These are phyloP conservation scores for Suhomyces sp. DNA, from an alignment of 805 yeast genomes.

Conservation along the genomic window DNA sequence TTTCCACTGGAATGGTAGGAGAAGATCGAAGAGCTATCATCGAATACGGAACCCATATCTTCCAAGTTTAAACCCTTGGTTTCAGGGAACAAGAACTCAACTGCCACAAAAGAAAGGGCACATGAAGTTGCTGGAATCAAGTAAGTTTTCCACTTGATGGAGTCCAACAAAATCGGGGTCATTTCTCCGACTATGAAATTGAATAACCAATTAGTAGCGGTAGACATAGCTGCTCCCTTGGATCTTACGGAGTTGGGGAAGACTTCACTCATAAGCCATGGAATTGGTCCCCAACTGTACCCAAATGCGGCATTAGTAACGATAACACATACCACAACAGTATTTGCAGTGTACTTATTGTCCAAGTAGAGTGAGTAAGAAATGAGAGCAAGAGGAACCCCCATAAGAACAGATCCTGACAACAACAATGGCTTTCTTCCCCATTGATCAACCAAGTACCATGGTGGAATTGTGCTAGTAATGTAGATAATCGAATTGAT, in stretches of 20 bases:
- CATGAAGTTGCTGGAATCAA: conserved; percentile 80
- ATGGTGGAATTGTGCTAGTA: conserved; percentile 76
- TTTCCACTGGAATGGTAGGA: conserved; percentile 38
- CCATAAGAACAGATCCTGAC: conserved; percentile 80
- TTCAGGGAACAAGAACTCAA: conserved; percentile 77
- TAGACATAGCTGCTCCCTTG: conserved; percentile 85
- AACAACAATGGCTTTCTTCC: conserved; percentile 85
- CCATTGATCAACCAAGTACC: conserved; percentile 89
- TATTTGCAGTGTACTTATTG: conserved; percentile 53
- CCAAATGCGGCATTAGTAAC: conserved; percentile 84
- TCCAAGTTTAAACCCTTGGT: conserved; percentile 86
- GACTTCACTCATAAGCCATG: conserved; percentile 88
- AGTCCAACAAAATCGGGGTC: conserved; percentile 81
- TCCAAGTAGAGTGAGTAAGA: conserved; percentile 49
- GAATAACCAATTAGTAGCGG: conserved; percentile 92
- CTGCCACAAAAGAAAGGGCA: conserved; percentile 68
- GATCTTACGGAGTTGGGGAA: conserved; percentile 83
- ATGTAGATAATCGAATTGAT: conserved; percentile 46
- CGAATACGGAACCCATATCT: conserved; percentile 89
- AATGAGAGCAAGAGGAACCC: conserved; percentile 61
- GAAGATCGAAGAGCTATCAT: conserved; percentile 50
- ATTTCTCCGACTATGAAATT: conserved; percentile 89
- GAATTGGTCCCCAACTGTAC: conserved; percentile 91
- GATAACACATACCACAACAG: conserved; percentile 76
- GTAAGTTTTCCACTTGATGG: conserved; percentile 77